A percentile compares a stretch with the other conserved stretches of the same genome.
Evolutionary conservation across 2,329 filamentous ascomycete genomes (phyloP).

Genomic region (Diaporthe destruens): DNA sequence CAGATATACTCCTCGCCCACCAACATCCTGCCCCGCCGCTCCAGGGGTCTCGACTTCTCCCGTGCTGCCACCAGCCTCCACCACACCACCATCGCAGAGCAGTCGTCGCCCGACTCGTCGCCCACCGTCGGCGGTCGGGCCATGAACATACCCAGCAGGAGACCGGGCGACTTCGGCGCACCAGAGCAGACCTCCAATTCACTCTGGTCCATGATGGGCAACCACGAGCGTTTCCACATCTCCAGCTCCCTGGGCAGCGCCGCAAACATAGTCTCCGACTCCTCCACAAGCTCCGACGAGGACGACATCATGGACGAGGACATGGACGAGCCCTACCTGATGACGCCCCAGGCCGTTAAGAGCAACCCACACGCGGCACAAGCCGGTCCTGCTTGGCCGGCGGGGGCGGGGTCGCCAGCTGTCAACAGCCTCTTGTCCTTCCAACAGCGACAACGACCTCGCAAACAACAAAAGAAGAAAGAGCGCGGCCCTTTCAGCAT

Average conservation of each 20-base stretch:
- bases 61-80: constrained; percentile 93
- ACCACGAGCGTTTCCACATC: constrained; percentile 76
- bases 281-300: constrained; percentile 79
- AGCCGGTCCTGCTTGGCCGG: constrained; percentile 48
- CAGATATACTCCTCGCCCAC: constrained; percentile 85
- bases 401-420: constrained; percentile 75
- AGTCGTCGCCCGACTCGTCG: constrained; percentile 89
- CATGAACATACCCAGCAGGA: constrained; percentile 71
- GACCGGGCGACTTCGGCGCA: constrained; percentile 61
- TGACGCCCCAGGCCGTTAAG: constrained; percentile 83
- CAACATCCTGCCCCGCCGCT: constrained; percentile 88
- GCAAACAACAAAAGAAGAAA: constrained; percentile 73
- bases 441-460: constrained; percentile 79
- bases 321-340: constrained; percentile 84
- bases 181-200: constrained; percentile 77
- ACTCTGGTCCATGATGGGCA: constrained; percentile 78
- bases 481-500: constrained; percentile 61
- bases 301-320: constrained; percentile 79
- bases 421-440: constrained; percentile 86
- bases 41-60: constrained; percentile 92
- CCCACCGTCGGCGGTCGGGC: constrained; percentile 80
- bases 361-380: constrained; percentile 51
- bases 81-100: constrained; percentile 92
- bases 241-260: constrained; percentile 83
- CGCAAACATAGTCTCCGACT: constrained; percentile 81